phyloP scores from a whole-genome alignment of 2,329 filamentous ascomycete species.

The Exophiala dermatitidis region DNA sequence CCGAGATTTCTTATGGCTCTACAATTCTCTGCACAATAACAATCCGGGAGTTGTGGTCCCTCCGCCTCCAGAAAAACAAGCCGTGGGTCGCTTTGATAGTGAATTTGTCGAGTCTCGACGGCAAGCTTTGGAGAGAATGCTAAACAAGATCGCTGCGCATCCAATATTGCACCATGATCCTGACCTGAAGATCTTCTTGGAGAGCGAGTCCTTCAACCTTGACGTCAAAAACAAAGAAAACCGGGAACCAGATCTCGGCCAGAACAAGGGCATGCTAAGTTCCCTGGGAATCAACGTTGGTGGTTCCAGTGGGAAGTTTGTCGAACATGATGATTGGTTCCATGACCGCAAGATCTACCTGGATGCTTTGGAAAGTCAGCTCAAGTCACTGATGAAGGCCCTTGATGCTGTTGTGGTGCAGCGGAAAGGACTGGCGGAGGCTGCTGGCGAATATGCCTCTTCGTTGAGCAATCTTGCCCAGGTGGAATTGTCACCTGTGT shows the following conservation, averaged over 20 bases:
- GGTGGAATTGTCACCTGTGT: constrained; percentile 80
- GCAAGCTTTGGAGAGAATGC: constrained; percentile 90
- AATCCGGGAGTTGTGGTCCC: constrained; percentile 93
- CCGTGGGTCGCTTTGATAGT: constrained; percentile 87
- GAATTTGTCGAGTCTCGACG: constrained; percentile 93
- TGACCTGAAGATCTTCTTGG: constrained; percentile 91
- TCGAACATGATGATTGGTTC: constrained; percentile 99
- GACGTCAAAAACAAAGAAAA: constrained; percentile 98
- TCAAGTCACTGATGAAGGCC: constrained; percentile 83
- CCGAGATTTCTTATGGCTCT: constrained; percentile 95
- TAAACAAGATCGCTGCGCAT: constrained; percentile 90
- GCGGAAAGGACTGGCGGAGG: constrained; percentile 86
- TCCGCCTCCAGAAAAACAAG: constrained; percentile 95
- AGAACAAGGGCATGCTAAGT: constrained; percentile 90
- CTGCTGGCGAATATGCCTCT: constrained; percentile 84
- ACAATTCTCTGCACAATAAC: constrained; percentile 87
- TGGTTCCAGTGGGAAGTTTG: constrained; percentile 69
- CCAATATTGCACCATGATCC: constrained; percentile 85
- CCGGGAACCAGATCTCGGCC: constrained; percentile 73
- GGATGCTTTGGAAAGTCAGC: constrained; percentile 83
- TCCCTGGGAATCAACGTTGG: constrained; percentile 74
- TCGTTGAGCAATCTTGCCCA: constrained; percentile 88
- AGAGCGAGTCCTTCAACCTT: constrained; percentile 91
- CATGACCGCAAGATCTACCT: constrained; percentile 93
- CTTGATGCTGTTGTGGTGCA: constrained; percentile 90